Evolutionary conservation across 1,284 basidiomycete species (phyloP).

Genomic region (Stygiomarasmius scandens): DNA sequence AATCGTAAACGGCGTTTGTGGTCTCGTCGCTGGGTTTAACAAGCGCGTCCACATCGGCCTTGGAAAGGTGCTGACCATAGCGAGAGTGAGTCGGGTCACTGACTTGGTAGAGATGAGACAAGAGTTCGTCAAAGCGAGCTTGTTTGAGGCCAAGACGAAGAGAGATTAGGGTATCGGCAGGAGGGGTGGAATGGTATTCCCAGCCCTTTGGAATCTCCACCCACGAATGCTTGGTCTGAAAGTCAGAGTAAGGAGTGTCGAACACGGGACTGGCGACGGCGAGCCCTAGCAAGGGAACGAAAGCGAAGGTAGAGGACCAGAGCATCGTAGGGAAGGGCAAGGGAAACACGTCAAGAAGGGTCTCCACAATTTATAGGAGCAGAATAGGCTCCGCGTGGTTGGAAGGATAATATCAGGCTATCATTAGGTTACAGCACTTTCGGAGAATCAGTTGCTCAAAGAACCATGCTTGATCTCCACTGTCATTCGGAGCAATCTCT

Average conservation of each 20-base stretch:
- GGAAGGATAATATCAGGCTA: no score
- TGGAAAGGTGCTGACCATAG: constrained; percentile 50
- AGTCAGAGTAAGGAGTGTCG: constrained; percentile 50
- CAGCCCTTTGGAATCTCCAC: constrained; percentile 52
- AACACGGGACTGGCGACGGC: constrained; percentile 13
- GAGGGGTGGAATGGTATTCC: constrained; percentile 48
- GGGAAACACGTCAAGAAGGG: background rate
- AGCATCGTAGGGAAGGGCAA: background rate
- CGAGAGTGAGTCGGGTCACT: constrained; percentile 59
- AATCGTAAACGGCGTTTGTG: constrained; percentile 48
- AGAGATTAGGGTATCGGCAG: constrained; percentile 47
- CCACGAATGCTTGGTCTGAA: constrained; percentile 61
- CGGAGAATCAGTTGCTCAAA: no score
- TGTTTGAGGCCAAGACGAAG: constrained; percentile 60
- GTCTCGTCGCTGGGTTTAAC: constrained; percentile 54
- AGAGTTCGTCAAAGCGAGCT: constrained; percentile 50
- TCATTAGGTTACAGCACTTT: no score
- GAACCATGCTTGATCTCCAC: no score
- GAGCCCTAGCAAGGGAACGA: background rate
- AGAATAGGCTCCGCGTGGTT: background rate
- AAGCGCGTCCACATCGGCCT: constrained; percentile 49
- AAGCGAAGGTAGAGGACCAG: background rate
- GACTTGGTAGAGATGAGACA: constrained; percentile 55
- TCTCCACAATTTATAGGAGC: background rate
- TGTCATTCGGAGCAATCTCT: no score